Evolutionary conservation across 176 grass and related monocot genomes (phyloP), one percentile per base, ranked within the genome.

Genomic region (Zoysia japonica): DNA sequence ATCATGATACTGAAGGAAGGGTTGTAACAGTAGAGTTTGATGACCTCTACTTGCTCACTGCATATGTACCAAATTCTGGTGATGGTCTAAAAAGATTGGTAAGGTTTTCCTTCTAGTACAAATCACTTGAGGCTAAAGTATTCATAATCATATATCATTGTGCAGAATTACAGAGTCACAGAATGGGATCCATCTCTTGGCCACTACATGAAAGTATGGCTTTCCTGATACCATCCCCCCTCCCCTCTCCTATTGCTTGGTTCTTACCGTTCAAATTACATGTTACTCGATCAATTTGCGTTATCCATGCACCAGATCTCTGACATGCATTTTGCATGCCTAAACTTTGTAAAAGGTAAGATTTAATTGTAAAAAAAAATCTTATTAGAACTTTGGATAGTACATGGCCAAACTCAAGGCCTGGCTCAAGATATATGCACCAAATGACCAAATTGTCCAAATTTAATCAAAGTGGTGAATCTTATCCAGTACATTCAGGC

Each of bases 1-100:
- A 93, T 61, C 91, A 90, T 88, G 91, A 93, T 86, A 83, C 82
- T 75, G 91, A 93, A 84, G 88, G 91, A 71, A 87, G 91, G 76
- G 67, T 93, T 83, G 76, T 93, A 9, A 90, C 91, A 17, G 75
- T 90, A 54, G 91, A 93, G 73, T 93, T 93, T 53, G 85, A 88
- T 80, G 52, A 71, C 72, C 90, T 93, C 82, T 93, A 93, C 67
- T 83, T 93, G 67, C 78, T 93, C 63, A 83, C 75, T 66, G 88
- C 75, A 74, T 93, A 93, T 88, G 91, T 93, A 15, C 91, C 91
- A 36, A 93, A 93, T 85, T 78, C 91, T 60, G 91, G 91, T 75
- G 91, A 93, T 84, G 91, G 88, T 48, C 88, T 93, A 63, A 90
- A 28, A 85, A 90, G 91, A 88, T 40, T 84, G 84, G 84, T 74